Base-by-base conservation (phyloP, 2,329 filamentous ascomycete genomes). In the Xylariaceae sp. region DNA sequence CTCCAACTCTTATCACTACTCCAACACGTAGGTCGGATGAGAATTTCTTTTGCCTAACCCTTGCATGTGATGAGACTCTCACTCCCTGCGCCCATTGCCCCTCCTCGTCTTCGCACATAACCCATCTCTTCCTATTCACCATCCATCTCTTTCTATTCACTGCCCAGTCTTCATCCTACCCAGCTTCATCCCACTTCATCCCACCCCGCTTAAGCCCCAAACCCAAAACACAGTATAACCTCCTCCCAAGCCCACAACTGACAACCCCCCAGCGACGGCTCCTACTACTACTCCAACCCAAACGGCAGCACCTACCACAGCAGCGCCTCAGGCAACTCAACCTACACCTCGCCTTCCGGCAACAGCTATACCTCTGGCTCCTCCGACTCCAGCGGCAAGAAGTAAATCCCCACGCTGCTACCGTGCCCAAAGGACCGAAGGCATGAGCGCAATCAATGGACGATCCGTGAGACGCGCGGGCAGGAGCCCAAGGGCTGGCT, bases 251-350 rank as follows among this genome's bases (percentile, higher is more conserved):
- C 22, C 22, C 22, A 28, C 4, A 7, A 28, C 22, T 28, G 48
- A 3, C 34, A 10, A 6, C 5, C 7, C 3, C 14, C 45, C 19
- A 81, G 78, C 18, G 64, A 88, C 60, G 84, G 85, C 36, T 87
- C 83, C 1, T 89, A 89, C 75, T 88, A 89, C 73, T 89, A 89
- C 71, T 81, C 78, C 65, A 89, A 89, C 71, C 71, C 83, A 42
- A 79, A 87, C 57, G 83, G 84, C 13, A 87, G 81, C 63, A 86
- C 81, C 38, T 89, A 89, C 72, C 72, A 88, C 75, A 86, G 87
- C 69, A 69, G 76, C 59, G 83, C 84, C 42, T 65, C 66, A 11
- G 85, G 85, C 6, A 63, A 69, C 45, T 79, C 81, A 19, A 82
- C 70, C 16, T 89, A 89, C 70, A 89, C 81, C 16, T 60, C 82